These are phyloP conservation scores for Casaregolazyma lundiana DNA, from an alignment of 1,139 yeast genomes.

Conservation along the genomic window DNA sequence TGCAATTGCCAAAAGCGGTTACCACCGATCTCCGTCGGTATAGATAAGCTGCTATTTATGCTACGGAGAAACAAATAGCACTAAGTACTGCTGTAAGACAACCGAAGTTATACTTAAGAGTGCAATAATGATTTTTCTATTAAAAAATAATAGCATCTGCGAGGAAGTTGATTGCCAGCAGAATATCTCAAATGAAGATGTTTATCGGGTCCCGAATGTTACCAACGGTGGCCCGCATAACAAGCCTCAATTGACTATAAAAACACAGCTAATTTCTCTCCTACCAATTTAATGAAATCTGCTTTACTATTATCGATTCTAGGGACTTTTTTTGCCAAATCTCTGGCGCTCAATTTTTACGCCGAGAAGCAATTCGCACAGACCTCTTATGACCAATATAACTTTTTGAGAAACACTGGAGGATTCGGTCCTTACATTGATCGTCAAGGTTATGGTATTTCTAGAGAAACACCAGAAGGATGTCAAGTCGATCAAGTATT, in stretches of 20 bases:
- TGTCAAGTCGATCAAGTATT: constrained; percentile 62
- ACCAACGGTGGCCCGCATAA: not conserved
- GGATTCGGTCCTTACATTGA: constrained; percentile 44
- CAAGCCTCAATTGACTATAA: not conserved
- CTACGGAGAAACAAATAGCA: too few species aligned
- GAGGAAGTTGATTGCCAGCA: too few species aligned
- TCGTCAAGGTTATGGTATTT: constrained; percentile 42
- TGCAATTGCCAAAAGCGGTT: too few species aligned
- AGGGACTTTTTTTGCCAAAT: not conserved
- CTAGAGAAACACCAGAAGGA: constrained; percentile 42
- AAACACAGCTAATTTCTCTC: not conserved
- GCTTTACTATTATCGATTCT: not conserved
- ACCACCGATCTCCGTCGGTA: too few species aligned
- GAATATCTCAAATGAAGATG: not conserved
- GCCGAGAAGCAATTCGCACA: constrained; percentile 19
- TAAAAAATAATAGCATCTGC: too few species aligned
- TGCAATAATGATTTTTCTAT: too few species aligned
- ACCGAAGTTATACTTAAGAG: too few species aligned
- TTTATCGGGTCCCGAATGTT: not conserved
- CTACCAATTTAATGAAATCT: not conserved
- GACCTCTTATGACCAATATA: constrained; percentile 29
- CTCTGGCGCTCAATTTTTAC: not conserved
- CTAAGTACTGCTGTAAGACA: too few species aligned
- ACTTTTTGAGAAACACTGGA: constrained; percentile 36
- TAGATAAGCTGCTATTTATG: too few species aligned